Conservation (phyloP, 179 eudicot genomes). For the Camellia oleifera region DNA sequence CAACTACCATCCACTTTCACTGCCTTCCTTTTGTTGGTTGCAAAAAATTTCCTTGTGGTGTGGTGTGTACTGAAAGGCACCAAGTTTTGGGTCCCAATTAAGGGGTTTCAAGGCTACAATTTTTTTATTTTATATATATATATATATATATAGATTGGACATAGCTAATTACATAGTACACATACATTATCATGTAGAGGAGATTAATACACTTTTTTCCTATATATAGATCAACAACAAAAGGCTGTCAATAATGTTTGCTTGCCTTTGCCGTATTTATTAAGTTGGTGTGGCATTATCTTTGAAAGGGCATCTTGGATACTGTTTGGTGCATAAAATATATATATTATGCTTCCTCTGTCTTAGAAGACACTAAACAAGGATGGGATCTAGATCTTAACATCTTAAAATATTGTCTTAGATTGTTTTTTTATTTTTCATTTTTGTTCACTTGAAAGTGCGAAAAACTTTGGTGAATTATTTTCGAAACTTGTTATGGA, state of each 20-base stretch:
- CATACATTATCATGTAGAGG: background rate
- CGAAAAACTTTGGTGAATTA: too few species aligned
- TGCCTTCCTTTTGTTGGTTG: background rate
- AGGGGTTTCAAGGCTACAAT: background rate
- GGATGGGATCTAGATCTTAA: background rate
- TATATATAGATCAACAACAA: background rate
- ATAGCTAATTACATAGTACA: background rate
- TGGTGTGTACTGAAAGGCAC: background rate
- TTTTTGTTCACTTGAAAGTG: too few species aligned
- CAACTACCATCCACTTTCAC: background rate
- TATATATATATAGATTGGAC: too few species aligned
- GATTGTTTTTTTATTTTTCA: too few species aligned
- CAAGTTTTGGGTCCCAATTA: background rate
- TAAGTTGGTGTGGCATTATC: background rate
- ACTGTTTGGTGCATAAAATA: background rate
- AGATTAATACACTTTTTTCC: background rate
- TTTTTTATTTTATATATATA: background rate
- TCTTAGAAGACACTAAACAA: background rate
- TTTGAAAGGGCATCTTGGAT: conserved; percentile 7
- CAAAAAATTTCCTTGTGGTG: background rate
- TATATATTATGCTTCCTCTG: background rate
- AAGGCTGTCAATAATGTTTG: conserved; percentile 12
- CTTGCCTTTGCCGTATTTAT: conserved; percentile 19
- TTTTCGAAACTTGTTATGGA: too few species aligned
- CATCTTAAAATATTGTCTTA: too few species aligned